Conservation (phyloP, 495 filamentous ascomycete species). For the Aspergillus ostianus region DNA sequence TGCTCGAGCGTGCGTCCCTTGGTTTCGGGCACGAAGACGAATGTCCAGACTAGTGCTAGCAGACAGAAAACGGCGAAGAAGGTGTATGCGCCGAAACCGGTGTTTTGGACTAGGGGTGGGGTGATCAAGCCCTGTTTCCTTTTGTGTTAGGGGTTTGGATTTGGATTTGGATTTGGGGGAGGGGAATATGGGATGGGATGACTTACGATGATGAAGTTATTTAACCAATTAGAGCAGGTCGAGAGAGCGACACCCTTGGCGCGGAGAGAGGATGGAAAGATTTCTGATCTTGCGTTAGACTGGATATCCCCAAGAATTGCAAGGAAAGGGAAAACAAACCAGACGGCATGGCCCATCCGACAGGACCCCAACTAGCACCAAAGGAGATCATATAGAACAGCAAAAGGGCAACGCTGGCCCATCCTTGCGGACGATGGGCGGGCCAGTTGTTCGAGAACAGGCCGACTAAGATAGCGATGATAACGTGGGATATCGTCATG, state of each 20-base stretch:
- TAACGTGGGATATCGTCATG: conserved; percentile 50
- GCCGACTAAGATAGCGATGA: conserved; percentile 50
- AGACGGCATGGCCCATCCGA: conserved; percentile 47
- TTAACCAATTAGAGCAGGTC: conserved; percentile 55
- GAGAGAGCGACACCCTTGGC: conserved; percentile 53
- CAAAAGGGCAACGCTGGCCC: conserved; percentile 47
- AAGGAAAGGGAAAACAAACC: conserved; percentile 17
- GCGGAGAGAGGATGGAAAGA: conserved; percentile 51
- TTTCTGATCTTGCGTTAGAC: conserved; percentile 27
- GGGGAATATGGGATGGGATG: too few species aligned
- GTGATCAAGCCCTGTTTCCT: conserved; percentile 45
- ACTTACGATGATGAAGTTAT: conserved; percentile 55
- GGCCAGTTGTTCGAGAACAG: conserved; percentile 45
- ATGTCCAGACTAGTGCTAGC: conserved; percentile 51
- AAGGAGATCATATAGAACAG: conserved; percentile 51
- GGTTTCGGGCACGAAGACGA: conserved; percentile 56
- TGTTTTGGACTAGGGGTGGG: conserved; percentile 52
- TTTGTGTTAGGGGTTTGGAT: conserved; percentile 1
- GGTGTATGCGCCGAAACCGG: conserved; percentile 53
- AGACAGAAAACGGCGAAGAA: conserved; percentile 61
- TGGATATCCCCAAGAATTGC: neutral
- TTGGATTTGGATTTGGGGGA: too few species aligned
- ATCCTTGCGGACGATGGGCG: conserved; percentile 43
- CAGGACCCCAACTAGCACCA: conserved; percentile 47
- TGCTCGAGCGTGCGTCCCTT: conserved; percentile 58